Evolutionary conservation across 2,329 filamentous ascomycete species (phyloP), one percentile per base, ranked within the genome.

Genomic region (Colletotrichum sp.): DNA sequence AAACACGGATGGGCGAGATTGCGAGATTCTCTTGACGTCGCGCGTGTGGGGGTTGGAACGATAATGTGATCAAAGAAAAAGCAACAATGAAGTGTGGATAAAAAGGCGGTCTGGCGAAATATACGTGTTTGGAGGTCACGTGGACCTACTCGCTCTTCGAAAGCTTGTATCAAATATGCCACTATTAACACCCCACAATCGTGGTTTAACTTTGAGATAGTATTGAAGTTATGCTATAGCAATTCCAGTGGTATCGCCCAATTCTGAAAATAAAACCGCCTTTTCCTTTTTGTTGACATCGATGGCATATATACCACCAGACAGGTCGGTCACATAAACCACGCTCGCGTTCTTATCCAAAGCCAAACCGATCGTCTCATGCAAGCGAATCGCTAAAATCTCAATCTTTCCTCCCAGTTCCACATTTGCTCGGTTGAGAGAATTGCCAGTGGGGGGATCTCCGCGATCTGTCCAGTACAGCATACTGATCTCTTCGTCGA

Each of bases 391-490:
- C 7, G 64, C 71, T n/a, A 72, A 24, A 21, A 18, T 72, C 21
- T 72, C 26, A 28, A n/a, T 7, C 13, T 32, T 15, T 34, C 55
- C 57, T 8, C 21, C n/a, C 13, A 18, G 15, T 5, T 12, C 9
- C 10, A 72, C 15, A 18, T 15, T 15, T 8, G 64, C 64, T 28
- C 71, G 52, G 21, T 72, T 72, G 6, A 72, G 39, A 15, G 71
- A 21, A 16, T 72, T 72, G n/a, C 71, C 64, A 5, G 55, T 28
- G 8, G 71, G 71, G 15, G 71, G 71, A 18, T 72, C 71, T 44
- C 71, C 71, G 10, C 71, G 71, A 39, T 72, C 71, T 18, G 71
- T 72, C 71, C 71, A 72, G 26, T 69, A 72, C 18, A 72, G 32
- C 7, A 6, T 34, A 13, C 55, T 18, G 18, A 5, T 24, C 39